phyloP scores from a whole-genome alignment of 495 filamentous ascomycete genomes.

The Xylaria longipes region DNA sequence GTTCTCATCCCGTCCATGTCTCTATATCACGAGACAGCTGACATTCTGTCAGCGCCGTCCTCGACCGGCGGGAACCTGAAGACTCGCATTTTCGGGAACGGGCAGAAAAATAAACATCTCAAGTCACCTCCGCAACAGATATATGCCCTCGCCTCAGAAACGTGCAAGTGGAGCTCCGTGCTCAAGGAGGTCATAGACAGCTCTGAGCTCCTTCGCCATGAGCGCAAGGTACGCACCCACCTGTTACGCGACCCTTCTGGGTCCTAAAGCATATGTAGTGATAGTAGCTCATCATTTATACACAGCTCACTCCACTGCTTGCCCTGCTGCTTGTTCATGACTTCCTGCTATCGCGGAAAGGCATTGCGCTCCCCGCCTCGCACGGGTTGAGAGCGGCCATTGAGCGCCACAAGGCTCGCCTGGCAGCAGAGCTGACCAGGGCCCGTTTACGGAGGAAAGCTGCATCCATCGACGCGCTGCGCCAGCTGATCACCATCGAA shows the following conservation, averaged over 20 bases:
- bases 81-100: constrained; percentile 73
- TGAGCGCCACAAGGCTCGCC: constrained; percentile 78
- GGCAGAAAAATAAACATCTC: constrained; percentile 61
- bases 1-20: constrained; percentile 66
- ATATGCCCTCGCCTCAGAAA: constrained; percentile 83
- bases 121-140: constrained; percentile 82
- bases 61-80: constrained; percentile 78
- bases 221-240: constrained; percentile 72
- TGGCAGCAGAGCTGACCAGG: constrained; percentile 81
- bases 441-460: constrained; percentile 75
- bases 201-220: constrained; percentile 69
- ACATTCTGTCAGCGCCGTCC: constrained; percentile 67
- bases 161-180: constrained; percentile 86
- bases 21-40: constrained; percentile 90
- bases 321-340: constrained; percentile 87
- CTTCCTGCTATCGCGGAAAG: constrained; percentile 76
- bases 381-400: constrained; percentile 80
- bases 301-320: constrained; percentile 78
- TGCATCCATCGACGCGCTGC: constrained; percentile 67
- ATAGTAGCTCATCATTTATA: not conserved
- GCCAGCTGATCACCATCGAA: constrained; percentile 58
- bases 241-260: constrained; percentile 26
- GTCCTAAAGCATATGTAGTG: not conserved
- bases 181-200: constrained; percentile 85
- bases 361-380: constrained; percentile 75